Base-by-base conservation (phyloP, 768 basidiomycete genomes). In the Crepidotus variabilis region DNA sequence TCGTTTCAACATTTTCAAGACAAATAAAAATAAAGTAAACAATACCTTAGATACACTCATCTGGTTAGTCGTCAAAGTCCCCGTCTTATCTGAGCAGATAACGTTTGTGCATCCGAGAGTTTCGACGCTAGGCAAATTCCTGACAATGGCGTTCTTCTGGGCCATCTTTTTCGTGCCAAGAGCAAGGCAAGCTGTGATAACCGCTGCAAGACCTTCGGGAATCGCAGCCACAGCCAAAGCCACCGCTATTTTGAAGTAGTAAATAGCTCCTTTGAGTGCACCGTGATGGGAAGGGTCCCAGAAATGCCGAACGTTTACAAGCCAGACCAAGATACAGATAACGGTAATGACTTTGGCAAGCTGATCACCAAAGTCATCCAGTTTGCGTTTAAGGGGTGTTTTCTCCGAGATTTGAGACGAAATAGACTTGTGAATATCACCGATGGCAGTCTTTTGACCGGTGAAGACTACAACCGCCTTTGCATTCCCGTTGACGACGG, bases 121-220 rank as follows among this genome's bases (percentile, higher is more conserved):
- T 75, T 99, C 96, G 32, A 99, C 97, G 60, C 90, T 93, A 7
- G 96, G 97, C 60, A 99, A 76, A 71, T 96, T 95, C 64, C 95
- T 78, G 53, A 99, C 96, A 65, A 99, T 99, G 1, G 96, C 96
- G 60, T 98, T 97, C 75, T 95, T 91, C 78, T 97, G 91, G 0
- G 96, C 95, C 96, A 99, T 99, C 73, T 97, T 98, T 77, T 97
- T 94, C 16, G 96, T 98, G 18, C 96, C 97, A 13, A 99, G 80
- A 9, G 97, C 95, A 36, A 99, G 73, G 71, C 95, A 98, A 9
- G 94, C 94, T 7, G 96, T 99, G 67, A 98, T 97, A 57, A 99
- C 96, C 51, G 94, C 95, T 34, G 96, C 94, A n/a, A 99, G 75
- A 57, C 96, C 96, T 72, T 99, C 96, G 0, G 97, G 96, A 67